Evolutionary conservation across 441 rosid genomes (phyloP).

Genomic region (Pelargonium myrrhifolium): DNA sequence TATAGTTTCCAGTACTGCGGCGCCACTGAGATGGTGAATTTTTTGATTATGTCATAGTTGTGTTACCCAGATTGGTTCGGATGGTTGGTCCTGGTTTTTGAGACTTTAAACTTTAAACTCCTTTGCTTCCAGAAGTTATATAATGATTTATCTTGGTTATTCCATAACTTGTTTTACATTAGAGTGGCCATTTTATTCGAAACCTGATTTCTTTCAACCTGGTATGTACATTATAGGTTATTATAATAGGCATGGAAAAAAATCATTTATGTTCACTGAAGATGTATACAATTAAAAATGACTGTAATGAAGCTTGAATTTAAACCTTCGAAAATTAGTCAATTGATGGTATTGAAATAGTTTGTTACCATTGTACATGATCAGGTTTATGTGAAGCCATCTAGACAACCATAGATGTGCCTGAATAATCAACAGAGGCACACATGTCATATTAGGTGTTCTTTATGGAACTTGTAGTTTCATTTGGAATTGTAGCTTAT

Average conservation of each 20-base stretch:
- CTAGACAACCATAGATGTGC: too few species aligned
- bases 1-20: neutral
- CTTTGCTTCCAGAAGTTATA: neutral
- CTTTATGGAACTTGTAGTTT: too few species aligned
- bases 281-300: neutral
- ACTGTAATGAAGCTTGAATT: neutral
- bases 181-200: neutral
- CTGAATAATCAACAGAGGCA: too few species aligned
- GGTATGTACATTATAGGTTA: neutral
- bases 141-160: conserved; percentile 1
- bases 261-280: neutral
- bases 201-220: neutral
- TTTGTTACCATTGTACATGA: too few species aligned
- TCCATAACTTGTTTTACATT: neutral
- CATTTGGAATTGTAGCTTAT: neutral
- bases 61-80: neutral
- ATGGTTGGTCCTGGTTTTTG: neutral
- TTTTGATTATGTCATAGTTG: neutral
- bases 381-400: too few species aligned
- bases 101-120: neutral
- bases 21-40: neutral
- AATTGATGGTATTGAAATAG: neutral
- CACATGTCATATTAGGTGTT: too few species aligned
- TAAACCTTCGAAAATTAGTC: neutral
- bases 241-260: neutral